Evolutionary conservation across 2,329 filamentous ascomycete genomes (phyloP).

Genomic region (Botryotinia narcissicola): DNA sequence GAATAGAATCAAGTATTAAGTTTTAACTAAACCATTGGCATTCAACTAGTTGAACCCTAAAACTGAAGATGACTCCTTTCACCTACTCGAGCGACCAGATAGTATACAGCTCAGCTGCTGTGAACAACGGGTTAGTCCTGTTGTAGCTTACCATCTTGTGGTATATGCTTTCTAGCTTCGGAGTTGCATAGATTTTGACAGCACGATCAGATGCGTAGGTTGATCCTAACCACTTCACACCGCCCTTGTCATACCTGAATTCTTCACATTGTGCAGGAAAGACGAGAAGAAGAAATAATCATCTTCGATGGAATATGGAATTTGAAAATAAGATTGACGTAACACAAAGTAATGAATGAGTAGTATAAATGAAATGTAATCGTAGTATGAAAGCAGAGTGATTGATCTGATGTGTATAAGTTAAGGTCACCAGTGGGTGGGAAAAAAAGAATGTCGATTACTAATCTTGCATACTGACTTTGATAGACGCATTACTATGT

Average conservation of each 20-base stretch:
- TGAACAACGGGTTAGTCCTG: neutral
- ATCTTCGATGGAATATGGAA: neutral
- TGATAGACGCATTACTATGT: neutral
- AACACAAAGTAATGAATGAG: neutral
- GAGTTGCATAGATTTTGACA: neutral
- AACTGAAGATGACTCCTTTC: neutral
- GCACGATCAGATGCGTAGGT: neutral
- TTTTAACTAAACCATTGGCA: neutral
- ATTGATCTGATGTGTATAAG: neutral
- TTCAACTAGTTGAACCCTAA: neutral
- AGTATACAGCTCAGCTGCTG: neutral
- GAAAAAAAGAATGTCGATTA: neutral
- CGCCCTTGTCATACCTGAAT: neutral
- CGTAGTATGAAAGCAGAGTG: neutral
- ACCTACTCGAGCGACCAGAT: neutral
- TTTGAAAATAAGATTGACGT: neutral
- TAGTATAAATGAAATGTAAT: neutral
- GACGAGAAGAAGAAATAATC: neutral
- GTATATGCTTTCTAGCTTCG: neutral
- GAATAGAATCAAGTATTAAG: neutral
- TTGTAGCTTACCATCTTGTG: neutral
- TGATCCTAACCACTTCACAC: neutral
- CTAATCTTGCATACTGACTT: neutral
- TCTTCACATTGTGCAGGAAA: neutral
- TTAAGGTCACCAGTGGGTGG: neutral